Conservation (phyloP, 148 eudicot genomes). For the Rhododendron simsii region DNA sequence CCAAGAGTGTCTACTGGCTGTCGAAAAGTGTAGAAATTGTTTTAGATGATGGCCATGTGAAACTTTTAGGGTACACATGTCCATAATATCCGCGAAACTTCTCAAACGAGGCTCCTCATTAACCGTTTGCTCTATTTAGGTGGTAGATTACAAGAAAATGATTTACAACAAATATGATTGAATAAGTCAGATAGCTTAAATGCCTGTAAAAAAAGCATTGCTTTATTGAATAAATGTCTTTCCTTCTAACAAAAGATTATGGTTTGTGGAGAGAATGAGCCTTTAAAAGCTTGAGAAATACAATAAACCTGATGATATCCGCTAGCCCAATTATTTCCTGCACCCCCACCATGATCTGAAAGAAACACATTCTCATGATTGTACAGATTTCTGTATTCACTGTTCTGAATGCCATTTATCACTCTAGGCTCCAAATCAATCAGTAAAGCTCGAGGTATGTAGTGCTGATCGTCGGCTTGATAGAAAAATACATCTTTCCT, state of each 20-base stretch:
- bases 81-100: background rate
- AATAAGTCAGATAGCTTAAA: background rate
- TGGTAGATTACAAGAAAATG: background rate
- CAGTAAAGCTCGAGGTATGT: slow-evolving; percentile 85
- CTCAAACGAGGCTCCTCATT: background rate
- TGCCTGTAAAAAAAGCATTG: background rate
- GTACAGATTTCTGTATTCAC: slow-evolving; percentile 94
- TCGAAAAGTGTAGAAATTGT: background rate
- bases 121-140: background rate
- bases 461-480: slow-evolving; percentile 98
- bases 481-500: slow-evolving; percentile 99
- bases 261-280: background rate
- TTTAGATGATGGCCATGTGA: background rate
- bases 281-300: background rate
- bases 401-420: slow-evolving; percentile 87
- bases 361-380: slow-evolving; percentile 88
- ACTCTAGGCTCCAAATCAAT: slow-evolving; percentile 99
- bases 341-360: slow-evolving; percentile 95
- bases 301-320: slow-evolving; percentile 86
- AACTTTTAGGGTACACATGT: background rate
- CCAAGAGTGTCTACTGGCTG: background rate
- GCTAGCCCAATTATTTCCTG: slow-evolving; percentile 98
- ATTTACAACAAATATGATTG: background rate
- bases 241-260: background rate
- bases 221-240: background rate